Evolutionary conservation across 495 filamentous ascomycete species (phyloP).

Genomic region (Aspergillus carlsbadensis): DNA sequence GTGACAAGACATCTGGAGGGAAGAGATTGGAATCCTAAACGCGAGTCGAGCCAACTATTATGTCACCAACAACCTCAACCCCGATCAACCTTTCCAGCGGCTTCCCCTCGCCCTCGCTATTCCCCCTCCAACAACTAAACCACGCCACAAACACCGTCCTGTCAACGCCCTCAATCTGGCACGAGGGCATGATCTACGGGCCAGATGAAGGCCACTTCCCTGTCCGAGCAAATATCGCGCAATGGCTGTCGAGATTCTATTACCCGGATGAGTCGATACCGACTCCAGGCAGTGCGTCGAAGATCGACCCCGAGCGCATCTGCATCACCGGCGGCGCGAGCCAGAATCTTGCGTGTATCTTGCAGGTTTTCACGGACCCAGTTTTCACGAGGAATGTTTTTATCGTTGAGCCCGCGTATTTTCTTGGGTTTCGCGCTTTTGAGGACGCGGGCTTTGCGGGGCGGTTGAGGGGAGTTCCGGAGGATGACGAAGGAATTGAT

Average conservation of each 20-base stretch:
- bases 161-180: constrained; percentile 51
- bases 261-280: constrained; percentile 29
- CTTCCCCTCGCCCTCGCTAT: constrained; percentile 67
- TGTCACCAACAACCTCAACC: too few species aligned
- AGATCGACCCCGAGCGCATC: constrained; percentile 56
- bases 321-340: constrained; percentile 80
- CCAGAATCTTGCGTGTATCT: constrained; percentile 69
- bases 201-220: constrained; percentile 73
- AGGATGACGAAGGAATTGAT: constrained; percentile 75
- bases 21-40: too few species aligned
- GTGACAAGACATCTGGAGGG: too few species aligned
- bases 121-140: constrained; percentile 61
- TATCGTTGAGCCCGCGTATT: constrained; percentile 78
- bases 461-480: constrained; percentile 61
- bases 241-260: constrained; percentile 68
- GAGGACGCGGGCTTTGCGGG: constrained; percentile 68
- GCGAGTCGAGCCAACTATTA: too few species aligned
- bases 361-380: constrained; percentile 77
- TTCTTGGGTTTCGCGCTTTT: constrained; percentile 74
- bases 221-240: constrained; percentile 60
- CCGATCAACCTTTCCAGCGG: constrained; percentile 67
- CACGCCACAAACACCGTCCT: constrained; percentile 56
- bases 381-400: constrained; percentile 72
- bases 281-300: too few species aligned
- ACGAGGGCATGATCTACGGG: constrained; percentile 68